Conservation (phyloP, 345 rosid genomes). For the Gossypioides kirkii region DNA sequence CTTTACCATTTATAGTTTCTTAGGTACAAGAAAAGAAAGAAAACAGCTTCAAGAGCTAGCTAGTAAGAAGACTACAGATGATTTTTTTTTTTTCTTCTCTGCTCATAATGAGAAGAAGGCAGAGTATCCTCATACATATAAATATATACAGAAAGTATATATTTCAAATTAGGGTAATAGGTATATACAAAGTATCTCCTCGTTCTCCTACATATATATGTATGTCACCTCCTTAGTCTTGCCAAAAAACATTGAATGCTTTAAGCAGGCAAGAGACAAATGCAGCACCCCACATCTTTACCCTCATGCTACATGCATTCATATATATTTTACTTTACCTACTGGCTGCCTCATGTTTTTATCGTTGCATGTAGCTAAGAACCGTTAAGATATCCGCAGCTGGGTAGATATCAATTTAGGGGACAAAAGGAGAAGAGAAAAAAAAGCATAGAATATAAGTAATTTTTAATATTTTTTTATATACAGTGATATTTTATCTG, state of each 20-base stretch:
- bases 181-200: neutral
- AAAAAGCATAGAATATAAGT: neutral
- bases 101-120: too few species aligned
- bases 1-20: neutral
- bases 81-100: too few species aligned
- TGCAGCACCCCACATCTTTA: constrained; percentile 8
- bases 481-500: too few species aligned
- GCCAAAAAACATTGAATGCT: constrained; percentile 8
- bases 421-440: neutral
- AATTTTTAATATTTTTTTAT: too few species aligned
- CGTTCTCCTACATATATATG: too few species aligned
- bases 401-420: neutral
- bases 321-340: neutral
- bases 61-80: neutral
- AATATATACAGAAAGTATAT: neutral
- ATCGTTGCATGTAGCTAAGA: neutral
- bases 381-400: neutral
- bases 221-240: neutral
- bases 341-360: neutral
- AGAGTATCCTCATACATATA: neutral
- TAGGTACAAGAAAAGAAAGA: neutral
- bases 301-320: neutral
- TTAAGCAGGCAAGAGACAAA: constrained; percentile 10
- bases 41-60: neutral
- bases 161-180: neutral